Conservation (phyloP, 331 rosid species). For the Malus hybrid region DNA sequence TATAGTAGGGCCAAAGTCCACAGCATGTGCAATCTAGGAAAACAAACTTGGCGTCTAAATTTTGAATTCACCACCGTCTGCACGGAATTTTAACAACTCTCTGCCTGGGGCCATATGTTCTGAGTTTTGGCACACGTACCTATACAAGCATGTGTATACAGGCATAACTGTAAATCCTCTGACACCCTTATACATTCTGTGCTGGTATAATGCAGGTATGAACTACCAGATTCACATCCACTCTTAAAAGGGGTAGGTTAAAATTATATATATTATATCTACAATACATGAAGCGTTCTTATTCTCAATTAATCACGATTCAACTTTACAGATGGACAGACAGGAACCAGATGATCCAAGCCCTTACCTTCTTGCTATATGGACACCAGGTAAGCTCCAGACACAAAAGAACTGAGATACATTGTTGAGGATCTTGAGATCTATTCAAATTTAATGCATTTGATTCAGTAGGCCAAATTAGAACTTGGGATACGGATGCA, state of each 20-base stretch:
- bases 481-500: background rate
- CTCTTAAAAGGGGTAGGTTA: constrained; percentile 61
- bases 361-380: constrained; percentile 94
- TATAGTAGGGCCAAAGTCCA: background rate
- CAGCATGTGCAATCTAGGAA: background rate
- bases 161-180: background rate
- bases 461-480: background rate
- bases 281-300: constrained; percentile 8
- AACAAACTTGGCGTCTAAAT: background rate
- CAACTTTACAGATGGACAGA: constrained; percentile 61
- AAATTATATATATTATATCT: constrained; percentile 1
- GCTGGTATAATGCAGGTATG: constrained; percentile 63
- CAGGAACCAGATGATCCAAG: constrained; percentile 92
- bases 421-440: background rate
- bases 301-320: constrained; percentile 9
- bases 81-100: background rate
- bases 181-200: constrained; percentile 15
- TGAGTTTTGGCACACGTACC: background rate
- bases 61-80: no score
- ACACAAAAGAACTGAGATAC: background rate
- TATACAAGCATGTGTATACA: background rate
- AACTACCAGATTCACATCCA: constrained; percentile 94
- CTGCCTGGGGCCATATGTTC: background rate
- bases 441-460: background rate
- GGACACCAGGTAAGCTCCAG: constrained; percentile 77